Evolutionary conservation across 805 yeast species (phyloP).

Genomic region (Candida rishiriensis): DNA sequence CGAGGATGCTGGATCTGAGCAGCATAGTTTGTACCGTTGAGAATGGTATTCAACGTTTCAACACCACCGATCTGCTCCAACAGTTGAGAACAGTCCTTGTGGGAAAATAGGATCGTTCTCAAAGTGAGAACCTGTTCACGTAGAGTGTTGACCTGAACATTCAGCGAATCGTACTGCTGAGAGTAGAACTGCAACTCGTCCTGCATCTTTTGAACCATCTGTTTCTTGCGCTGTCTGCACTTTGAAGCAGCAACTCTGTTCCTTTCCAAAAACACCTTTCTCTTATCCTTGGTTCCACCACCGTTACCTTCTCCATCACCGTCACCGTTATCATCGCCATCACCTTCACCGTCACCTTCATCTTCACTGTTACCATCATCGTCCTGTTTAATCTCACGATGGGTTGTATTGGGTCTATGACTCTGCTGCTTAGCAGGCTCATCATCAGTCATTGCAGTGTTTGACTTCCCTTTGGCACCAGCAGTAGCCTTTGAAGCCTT

Average conservation of each 20-base stretch:
- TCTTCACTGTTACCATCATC: constrained; percentile 1
- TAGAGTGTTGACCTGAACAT: constrained; percentile 52
- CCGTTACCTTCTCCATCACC: background rate
- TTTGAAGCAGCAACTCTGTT: constrained; percentile 96
- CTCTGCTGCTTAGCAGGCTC: no score
- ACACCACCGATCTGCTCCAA: constrained; percentile 42
- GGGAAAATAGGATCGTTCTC: constrained; percentile 43
- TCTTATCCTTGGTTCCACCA: constrained; percentile 56
- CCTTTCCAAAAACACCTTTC: constrained; percentile 80
- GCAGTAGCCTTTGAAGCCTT: no score
- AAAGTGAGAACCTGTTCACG: constrained; percentile 53
- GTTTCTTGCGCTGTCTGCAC: constrained; percentile 92
- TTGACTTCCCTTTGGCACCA: no score
- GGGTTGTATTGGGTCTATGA: no score
- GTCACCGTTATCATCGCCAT: constrained; percentile 2
- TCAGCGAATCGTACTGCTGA: constrained; percentile 62
- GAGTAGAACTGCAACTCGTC: constrained; percentile 68
- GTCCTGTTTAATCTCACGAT: no score
- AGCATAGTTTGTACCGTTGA: constrained; percentile 30
- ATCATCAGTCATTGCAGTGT: no score
- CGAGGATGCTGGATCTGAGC: constrained; percentile 6
- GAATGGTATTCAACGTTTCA: constrained; percentile 39
- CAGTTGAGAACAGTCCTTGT: constrained; percentile 44
- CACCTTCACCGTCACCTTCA: constrained; percentile 3
- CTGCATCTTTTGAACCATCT: constrained; percentile 78